phyloP scores from a whole-genome alignment of 768 basidiomycete species.

The Macrolepiota fuliginosa region DNA sequence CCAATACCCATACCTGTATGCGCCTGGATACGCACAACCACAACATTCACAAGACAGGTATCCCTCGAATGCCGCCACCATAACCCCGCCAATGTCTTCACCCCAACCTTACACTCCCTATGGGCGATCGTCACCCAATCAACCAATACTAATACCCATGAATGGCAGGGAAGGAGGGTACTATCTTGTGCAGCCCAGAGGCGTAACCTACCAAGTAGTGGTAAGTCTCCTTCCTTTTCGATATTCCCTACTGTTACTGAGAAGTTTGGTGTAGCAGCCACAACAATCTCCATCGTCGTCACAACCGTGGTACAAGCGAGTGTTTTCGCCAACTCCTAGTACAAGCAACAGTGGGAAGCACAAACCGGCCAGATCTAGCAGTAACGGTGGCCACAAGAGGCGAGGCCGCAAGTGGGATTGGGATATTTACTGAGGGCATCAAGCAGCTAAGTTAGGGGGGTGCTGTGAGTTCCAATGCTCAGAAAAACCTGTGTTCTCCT shows the following conservation, averaged over 20 bases:
- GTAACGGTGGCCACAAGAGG: neutral
- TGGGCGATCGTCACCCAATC: neutral
- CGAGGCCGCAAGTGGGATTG: neutral
- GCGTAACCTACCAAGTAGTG: constrained; percentile 5
- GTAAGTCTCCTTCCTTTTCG: neutral
- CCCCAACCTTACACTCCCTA: neutral
- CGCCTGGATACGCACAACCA: neutral
- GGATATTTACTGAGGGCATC: neutral
- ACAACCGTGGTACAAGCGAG: constrained; percentile 12
- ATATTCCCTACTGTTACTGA: neutral
- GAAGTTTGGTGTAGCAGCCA: neutral
- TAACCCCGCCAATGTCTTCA: neutral
- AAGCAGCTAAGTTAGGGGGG: no score
- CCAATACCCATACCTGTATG: neutral
- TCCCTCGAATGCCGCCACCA: neutral
- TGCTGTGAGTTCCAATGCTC: no score
- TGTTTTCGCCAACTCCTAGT: constrained; percentile 4
- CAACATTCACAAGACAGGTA: neutral
- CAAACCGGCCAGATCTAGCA: neutral
- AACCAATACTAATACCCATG: neutral
- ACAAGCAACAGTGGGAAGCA: neutral
- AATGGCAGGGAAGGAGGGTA: constrained; percentile 1
- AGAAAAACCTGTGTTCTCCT: no score
- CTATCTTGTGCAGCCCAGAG: neutral
- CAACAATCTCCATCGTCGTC: neutral